Conservation (phyloP, 331 rosid species). For the Telfairia occidentalis region DNA sequence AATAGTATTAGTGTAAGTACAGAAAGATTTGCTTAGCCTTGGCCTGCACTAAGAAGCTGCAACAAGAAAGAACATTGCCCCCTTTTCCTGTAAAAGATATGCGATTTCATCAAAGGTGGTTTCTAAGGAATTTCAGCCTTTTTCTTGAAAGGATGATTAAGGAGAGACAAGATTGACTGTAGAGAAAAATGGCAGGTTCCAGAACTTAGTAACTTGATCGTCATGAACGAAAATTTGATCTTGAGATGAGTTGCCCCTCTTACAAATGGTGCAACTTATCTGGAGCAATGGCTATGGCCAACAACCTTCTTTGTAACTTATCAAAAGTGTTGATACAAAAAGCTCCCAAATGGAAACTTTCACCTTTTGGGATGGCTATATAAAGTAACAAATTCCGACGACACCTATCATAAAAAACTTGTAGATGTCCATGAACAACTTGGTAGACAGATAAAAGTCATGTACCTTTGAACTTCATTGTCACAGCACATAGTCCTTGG, state of each 20-base stretch:
- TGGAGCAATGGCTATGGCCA: not conserved
- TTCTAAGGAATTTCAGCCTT: not conserved
- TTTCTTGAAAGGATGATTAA: not conserved
- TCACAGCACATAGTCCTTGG: not conserved
- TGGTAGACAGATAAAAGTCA: not conserved
- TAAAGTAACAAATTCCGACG: not conserved
- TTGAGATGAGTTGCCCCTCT: no score
- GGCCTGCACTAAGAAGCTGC: not conserved
- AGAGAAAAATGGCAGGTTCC: no score
- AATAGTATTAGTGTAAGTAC: not conserved
- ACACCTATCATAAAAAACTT: not conserved
- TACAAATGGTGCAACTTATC: not conserved
- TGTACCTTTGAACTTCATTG: not conserved
- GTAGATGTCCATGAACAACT: not conserved
- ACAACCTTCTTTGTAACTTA: not conserved
- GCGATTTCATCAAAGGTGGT: not conserved
- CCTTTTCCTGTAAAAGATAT: not conserved
- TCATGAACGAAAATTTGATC: no score
- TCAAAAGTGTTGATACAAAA: not conserved
- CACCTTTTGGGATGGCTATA: not conserved
- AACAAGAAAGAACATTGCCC: not conserved
- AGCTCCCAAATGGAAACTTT: not conserved
- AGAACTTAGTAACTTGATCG: no score
- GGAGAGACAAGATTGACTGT: no score
- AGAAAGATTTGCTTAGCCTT: not conserved